Percentiles rank a stretch among this genome's conserved stretches.
Evolutionary conservation across 2,329 filamentous ascomycete genomes (phyloP).

Genomic region (Thyridium curvatum): DNA sequence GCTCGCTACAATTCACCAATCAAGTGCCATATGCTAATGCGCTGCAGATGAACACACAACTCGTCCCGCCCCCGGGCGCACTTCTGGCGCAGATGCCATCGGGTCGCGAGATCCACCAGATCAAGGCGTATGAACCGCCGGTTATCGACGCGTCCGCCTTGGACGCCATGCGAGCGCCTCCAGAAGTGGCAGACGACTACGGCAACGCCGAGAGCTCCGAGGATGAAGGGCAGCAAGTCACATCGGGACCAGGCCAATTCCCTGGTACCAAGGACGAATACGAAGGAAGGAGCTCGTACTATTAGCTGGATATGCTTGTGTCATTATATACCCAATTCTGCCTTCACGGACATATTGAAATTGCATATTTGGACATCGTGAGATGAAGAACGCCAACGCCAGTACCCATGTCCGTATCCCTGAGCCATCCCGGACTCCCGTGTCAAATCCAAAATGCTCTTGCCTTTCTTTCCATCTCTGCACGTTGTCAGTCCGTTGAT

Average conservation of each 20-base stretch:
- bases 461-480: too few species aligned
- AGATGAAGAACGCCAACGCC: too few species aligned
- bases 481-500: too few species aligned
- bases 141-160: slow-evolving; percentile 59
- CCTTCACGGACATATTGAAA: too few species aligned
- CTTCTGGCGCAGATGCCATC: slow-evolving; percentile 77
- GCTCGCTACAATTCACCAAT: slow-evolving; percentile 6
- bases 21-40: background rate
- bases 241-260: slow-evolving; percentile 6
- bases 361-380: too few species aligned
- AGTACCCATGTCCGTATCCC: too few species aligned
- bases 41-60: slow-evolving; percentile 68
- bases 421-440: too few species aligned
- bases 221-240: slow-evolving; percentile 21
- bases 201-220: slow-evolving; percentile 36
- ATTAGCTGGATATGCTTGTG: background rate
- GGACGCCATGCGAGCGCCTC: slow-evolving; percentile 51
- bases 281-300: slow-evolving; percentile 4
- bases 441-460: too few species aligned
- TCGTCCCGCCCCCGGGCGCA: slow-evolving; percentile 64
- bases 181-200: slow-evolving; percentile 36
- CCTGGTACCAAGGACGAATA: slow-evolving; percentile 1
- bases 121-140: slow-evolving; percentile 63
- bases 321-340: too few species aligned
- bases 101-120: slow-evolving; percentile 75